phyloP scores from a whole-genome alignment of 2,329 filamentous ascomycete species.

The Aspergillus transmontanensis region DNA sequence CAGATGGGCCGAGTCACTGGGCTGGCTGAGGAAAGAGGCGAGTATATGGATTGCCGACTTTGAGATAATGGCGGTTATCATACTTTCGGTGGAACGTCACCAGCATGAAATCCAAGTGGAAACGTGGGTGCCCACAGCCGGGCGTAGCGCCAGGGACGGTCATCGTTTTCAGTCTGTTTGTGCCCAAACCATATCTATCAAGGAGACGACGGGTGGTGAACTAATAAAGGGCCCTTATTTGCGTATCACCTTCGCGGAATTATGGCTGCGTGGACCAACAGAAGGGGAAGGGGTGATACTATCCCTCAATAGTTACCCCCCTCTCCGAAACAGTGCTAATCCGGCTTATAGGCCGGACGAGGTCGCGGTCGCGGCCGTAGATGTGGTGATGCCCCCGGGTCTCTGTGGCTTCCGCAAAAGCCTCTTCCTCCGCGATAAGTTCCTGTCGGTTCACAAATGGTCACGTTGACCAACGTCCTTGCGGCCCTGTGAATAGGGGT shows the following conservation, averaged over 20 bases:
- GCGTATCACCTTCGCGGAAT: neutral
- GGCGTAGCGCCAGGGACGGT: neutral
- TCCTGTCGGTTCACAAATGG: too few species aligned
- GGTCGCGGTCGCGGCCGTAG: too few species aligned
- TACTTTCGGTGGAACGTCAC: neutral
- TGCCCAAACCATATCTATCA: neutral
- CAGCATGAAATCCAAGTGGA: neutral
- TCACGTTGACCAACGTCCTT: too few species aligned
- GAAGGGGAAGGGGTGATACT: too few species aligned
- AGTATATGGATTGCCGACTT: neutral
- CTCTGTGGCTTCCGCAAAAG: too few species aligned
- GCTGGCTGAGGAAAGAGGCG: neutral
- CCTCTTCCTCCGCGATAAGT: too few species aligned
- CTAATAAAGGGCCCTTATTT: neutral
- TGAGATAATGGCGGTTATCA: neutral
- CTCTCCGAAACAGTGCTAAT: too few species aligned
- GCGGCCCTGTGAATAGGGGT: too few species aligned
- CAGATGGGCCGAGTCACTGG: neutral
- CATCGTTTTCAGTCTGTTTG: neutral
- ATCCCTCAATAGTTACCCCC: too few species aligned
- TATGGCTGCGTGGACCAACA: neutral
- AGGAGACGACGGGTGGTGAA: neutral
- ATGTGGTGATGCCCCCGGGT: too few species aligned
- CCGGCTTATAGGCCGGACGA: too few species aligned
- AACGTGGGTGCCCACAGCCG: neutral